Percentiles rank a stretch among this genome's conserved stretches.
These are phyloP conservation scores for Saturnispora kantuleensis DNA, from an alignment of 805 yeast genomes.

Conservation along the genomic window DNA sequence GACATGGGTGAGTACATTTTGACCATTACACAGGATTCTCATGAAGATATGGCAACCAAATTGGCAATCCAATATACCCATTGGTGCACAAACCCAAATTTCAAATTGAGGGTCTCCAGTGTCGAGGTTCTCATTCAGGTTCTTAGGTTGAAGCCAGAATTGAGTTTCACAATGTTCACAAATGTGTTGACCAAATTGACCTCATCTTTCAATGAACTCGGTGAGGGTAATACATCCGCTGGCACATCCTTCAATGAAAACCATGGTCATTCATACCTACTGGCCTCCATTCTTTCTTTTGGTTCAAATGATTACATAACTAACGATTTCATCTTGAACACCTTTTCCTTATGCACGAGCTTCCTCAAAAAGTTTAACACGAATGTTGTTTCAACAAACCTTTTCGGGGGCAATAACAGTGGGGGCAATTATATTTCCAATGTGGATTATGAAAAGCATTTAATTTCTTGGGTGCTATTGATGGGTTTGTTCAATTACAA, in stretches of 20 bases:
- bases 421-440: conserved; percentile 23
- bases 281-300: conserved; percentile 24
- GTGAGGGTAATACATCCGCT: conserved; percentile 15
- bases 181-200: conserved; percentile 28
- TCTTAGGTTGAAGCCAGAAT: conserved; percentile 28
- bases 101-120: conserved; percentile 33
- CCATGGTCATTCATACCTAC: conserved; percentile 25
- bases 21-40: conserved; percentile 3
- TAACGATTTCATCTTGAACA: conserved; percentile 25
- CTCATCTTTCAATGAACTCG: conserved; percentile 25
- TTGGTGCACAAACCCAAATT: conserved; percentile 30
- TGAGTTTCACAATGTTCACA: conserved; percentile 23
- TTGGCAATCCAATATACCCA: conserved; percentile 28
- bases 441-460: conserved; percentile 27
- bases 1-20: conserved; percentile 26
- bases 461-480: conserved; percentile 52
- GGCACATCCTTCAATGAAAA: conserved; percentile 20
- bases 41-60: conserved; percentile 21
- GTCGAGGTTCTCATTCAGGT: conserved; percentile 26
- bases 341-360: conserved; percentile 22
- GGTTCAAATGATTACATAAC: conserved; percentile 23
- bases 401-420: conserved; percentile 18
- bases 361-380: conserved; percentile 28
- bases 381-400: conserved; percentile 25
- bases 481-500: conserved; percentile 51